These are phyloP conservation scores for Lepraria neglecta DNA, from an alignment of 495 filamentous ascomycete genomes.

Conservation along the genomic window DNA sequence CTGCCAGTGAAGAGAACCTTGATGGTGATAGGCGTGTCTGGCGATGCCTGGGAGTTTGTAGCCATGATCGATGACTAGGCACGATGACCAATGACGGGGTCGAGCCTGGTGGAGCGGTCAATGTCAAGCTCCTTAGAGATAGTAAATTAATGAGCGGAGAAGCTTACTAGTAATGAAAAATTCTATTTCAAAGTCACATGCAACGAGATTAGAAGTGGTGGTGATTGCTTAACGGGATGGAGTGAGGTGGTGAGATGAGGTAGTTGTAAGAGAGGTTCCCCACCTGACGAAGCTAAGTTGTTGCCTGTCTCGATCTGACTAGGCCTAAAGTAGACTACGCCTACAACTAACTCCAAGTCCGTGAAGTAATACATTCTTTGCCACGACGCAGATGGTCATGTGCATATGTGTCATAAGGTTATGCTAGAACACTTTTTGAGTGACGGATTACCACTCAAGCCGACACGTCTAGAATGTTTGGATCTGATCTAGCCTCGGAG, in stretches of 20 bases:
- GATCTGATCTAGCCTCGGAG: too few relatives aligned
- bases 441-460: too few relatives aligned
- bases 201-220: slow-evolving; percentile 11
- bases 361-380: neutral
- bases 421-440: too few relatives aligned
- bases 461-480: too few relatives aligned
- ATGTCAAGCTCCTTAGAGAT: neutral
- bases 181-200: neutral
- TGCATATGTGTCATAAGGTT: neutral
- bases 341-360: neutral
- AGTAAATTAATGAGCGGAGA: neutral
- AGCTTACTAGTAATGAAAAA: neutral
- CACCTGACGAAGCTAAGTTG: slow-evolving; percentile 9
- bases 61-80: slow-evolving; percentile 39
- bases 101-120: neutral
- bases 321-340: slow-evolving; percentile 3
- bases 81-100: slow-evolving; percentile 9
- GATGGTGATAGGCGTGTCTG: slow-evolving; percentile 74
- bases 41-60: slow-evolving; percentile 38
- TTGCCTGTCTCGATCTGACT: slow-evolving; percentile 5
- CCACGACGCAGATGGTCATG: neutral
- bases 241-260: slow-evolving; percentile 13
- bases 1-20: slow-evolving; percentile 71
- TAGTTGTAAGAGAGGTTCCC: slow-evolving; percentile 5
- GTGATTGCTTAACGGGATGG: slow-evolving; percentile 15